Evolutionary conservation across 202 grass and related monocot species (phyloP).

Genomic region (Zizania palustris): DNA sequence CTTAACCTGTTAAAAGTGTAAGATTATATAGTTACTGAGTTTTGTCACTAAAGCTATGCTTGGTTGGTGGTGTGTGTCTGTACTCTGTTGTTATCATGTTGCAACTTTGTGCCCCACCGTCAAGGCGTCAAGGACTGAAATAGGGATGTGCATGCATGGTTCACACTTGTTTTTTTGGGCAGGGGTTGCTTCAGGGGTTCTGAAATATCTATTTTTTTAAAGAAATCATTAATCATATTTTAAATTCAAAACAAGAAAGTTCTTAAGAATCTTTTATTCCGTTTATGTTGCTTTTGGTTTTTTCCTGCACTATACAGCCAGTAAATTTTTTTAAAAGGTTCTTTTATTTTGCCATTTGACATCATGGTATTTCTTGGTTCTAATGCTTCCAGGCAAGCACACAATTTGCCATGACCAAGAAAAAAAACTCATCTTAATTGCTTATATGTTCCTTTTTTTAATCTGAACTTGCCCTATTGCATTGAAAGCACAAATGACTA

Average conservation of each 20-base stretch:
- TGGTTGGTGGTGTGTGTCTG: background rate
- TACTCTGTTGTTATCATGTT: slow-evolving; percentile 32
- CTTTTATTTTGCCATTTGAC: background rate
- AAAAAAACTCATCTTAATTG: background rate
- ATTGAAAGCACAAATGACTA: slow-evolving; percentile 19
- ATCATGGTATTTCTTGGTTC: background rate
- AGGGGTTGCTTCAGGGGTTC: background rate
- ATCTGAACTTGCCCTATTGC: background rate
- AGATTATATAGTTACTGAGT: no score
- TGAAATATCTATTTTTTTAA: background rate
- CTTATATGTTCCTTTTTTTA: background rate
- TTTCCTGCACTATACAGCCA: background rate
- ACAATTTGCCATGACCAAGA: background rate
- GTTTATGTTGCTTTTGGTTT: background rate
- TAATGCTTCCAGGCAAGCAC: background rate
- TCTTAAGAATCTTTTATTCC: background rate
- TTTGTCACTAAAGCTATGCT: background rate
- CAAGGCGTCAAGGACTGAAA: slow-evolving; percentile 2
- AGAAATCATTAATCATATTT: background rate
- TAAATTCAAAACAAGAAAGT: background rate
- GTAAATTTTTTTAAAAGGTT: no score
- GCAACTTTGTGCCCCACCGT: slow-evolving; percentile 40
- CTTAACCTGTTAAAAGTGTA: no score
- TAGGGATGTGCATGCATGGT: background rate
- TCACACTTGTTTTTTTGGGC: background rate